Conservation (phyloP, 345 rosid species). For the sweet orange (Citrus sinensis) region DNA sequence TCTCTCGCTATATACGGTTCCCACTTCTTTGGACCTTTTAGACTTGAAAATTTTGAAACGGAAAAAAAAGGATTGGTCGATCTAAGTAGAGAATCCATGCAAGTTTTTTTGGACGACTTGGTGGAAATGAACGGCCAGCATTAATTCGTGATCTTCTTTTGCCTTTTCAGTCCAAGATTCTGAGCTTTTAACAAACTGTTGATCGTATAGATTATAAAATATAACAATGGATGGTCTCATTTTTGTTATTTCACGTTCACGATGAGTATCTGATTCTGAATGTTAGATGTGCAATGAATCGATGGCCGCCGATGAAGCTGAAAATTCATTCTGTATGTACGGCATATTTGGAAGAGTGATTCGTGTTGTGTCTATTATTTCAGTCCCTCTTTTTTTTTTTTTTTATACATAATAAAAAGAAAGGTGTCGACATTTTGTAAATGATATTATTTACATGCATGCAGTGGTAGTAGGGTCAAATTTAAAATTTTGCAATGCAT, state of each 20-base stretch:
- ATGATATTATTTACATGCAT: neutral
- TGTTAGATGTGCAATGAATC: neutral
- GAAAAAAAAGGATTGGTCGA: neutral
- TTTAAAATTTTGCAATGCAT: neutral
- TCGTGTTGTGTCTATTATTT: too few species aligned
- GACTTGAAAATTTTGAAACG: neutral
- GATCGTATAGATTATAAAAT: neutral
- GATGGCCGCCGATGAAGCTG: neutral
- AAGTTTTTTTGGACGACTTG: neutral
- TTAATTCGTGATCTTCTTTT: neutral
- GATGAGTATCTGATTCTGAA: conserved; percentile 11
- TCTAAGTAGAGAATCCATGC: neutral
- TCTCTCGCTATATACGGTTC: neutral
- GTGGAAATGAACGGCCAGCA: neutral
- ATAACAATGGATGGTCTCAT: neutral
- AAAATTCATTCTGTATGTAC: neutral
- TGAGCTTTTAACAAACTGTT: neutral
- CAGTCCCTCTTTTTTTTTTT: too few species aligned
- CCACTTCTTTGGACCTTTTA: neutral
- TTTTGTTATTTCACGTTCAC: neutral
- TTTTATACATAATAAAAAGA: too few species aligned
- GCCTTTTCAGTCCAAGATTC: neutral
- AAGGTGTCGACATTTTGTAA: too few species aligned
- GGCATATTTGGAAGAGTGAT: neutral
- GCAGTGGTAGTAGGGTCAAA: neutral